Evolutionary conservation across 805 yeast genomes (phyloP), one percentile per base, ranked within the genome.

Genomic region (Candida corydali): DNA sequence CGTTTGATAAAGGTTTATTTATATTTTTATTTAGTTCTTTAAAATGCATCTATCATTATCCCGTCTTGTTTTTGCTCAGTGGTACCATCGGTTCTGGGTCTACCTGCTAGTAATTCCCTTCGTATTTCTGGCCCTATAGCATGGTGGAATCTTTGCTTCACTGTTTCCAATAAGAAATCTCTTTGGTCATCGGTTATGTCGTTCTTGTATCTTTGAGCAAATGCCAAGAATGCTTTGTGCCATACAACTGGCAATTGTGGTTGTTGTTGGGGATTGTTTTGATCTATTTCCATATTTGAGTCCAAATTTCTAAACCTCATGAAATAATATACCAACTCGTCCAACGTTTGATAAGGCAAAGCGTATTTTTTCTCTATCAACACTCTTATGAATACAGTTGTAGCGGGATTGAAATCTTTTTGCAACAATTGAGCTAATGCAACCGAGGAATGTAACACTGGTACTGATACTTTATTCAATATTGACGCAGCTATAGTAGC

Each of bases 111-210:
- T 45, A 93, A 70, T 58, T 93, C 98, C 52, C 97, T 78, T 65
- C 98, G 78, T 36, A 91, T 87, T 58, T 91, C 98, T 3, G 95
- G 95, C 2, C 96, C 89, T 41, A 93, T 85, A 18, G 81, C 84
- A 42, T 71, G 83, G 56, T 93, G 99, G 34, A 81, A 82, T 63
- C 96, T 83, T 56, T 82, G 89, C 63, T 95, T 82, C 14, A 88
- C 77, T 4, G 95, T 89, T 51, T 91, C 97, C 56, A 93, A 65
- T 42, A 93, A 67, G 61, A 91, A 87, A 51, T 93, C 98, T 57
- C 96, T 76, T 70, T 93, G 99, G 57, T 93, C 99, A 51, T 87
- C 96, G n/a, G 98, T 93, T 41, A 93, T 86, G 69, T 93, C 98
- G 55, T 93, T 91, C 61, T 91, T 93, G 59, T 93, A 93, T 46